A percentile compares a stretch with the other conserved stretches of the same genome.
Conservation (phyloP, 2,329 filamentous ascomycete genomes). For the Diaporthe capsici region DNA sequence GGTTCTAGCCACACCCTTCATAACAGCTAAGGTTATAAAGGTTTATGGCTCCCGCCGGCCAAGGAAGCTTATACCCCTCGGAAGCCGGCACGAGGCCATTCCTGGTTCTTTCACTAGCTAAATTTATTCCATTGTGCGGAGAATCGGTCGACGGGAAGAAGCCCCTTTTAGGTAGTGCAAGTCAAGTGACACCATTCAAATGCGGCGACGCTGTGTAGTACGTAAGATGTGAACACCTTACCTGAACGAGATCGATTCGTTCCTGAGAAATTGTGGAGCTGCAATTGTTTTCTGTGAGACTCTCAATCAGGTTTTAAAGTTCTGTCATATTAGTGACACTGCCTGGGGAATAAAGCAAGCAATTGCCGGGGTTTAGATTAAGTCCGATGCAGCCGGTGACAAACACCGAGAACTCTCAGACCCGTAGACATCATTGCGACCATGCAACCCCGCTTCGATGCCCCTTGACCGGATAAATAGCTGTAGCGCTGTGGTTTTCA, state of each 20-base stretch:
- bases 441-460: slow-evolving; percentile 17
- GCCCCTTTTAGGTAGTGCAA: not conserved
- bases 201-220: not conserved
- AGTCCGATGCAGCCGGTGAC: slow-evolving; percentile 19
- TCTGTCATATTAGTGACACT: not conserved
- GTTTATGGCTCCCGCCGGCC: slow-evolving; percentile 1
- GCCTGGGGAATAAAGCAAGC: not conserved
- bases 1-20: not conserved
- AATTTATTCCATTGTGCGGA: not conserved
- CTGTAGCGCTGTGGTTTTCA: not conserved
- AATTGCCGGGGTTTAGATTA: slow-evolving; percentile 7
- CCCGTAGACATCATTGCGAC: not conserved
- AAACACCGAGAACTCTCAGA: not conserved
- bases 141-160: not conserved
- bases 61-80: slow-evolving; percentile 19
- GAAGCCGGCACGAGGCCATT: slow-evolving; percentile 2
- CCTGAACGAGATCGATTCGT: not conserved
- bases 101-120: not conserved
- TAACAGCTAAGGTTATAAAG: not conserved
- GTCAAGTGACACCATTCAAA: not conserved
- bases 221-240: not conserved
- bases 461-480: slow-evolving; percentile 13
- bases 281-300: not conserved
- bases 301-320: not conserved
- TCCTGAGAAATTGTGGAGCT: not conserved